These are phyloP conservation scores for Metschnikowia similis DNA, from an alignment of 805 yeast species.

Conservation along the genomic window DNA sequence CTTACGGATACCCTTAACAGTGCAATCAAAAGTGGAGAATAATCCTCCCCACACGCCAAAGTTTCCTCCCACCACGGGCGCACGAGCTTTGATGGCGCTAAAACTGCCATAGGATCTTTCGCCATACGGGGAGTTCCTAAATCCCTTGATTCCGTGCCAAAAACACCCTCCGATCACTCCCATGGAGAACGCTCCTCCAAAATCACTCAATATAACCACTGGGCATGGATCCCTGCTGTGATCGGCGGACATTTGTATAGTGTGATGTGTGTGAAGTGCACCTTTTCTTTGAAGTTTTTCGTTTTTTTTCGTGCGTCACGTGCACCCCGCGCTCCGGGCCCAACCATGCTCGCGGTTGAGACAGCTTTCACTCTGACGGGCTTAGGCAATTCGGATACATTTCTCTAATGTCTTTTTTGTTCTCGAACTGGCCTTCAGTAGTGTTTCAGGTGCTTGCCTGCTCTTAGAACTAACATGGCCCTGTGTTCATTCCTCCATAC, in stretches of 20 bases:
- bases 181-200: conserved; percentile 99
- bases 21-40: conserved; percentile 92
- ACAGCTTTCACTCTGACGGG: too few species aligned
- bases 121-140: conserved; percentile 95
- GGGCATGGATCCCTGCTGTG: conserved; percentile 99
- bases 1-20: conserved; percentile 90
- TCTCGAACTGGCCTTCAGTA: too few species aligned
- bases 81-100: conserved; percentile 89
- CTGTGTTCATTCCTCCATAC: not conserved
- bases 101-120: conserved; percentile 89
- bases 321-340: not conserved
- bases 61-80: conserved; percentile 98
- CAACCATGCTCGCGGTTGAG: too few species aligned
- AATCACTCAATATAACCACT: conserved; percentile 88
- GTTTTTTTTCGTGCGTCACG: conserved; percentile 1
- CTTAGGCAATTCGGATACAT: too few species aligned
- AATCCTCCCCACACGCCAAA: conserved; percentile 99
- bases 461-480: not conserved
- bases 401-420: too few species aligned
- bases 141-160: conserved; percentile 99
- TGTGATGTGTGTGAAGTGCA: not conserved
- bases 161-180: conserved; percentile 98
- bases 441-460: not conserved
- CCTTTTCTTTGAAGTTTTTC: conserved; percentile 4
- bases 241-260: conserved; percentile 72